Percentiles rank a stretch among this genome's conserved stretches.
Conservation (phyloP, 2,329 filamentous ascomycete species). For the Aspergillus ochraceus region DNA sequence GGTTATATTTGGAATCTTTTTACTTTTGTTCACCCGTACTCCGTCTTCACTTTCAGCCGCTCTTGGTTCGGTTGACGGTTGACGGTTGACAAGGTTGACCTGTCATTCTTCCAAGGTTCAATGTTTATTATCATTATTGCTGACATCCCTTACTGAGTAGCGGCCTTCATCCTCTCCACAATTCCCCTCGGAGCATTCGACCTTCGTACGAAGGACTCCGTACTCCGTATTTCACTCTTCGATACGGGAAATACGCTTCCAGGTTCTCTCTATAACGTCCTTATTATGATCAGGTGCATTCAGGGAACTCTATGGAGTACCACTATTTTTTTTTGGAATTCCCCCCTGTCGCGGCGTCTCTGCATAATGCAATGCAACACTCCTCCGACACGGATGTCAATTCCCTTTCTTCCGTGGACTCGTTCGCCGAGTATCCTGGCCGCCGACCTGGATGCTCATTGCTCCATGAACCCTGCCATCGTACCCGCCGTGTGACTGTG, state of each 20-base stretch:
- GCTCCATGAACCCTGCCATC: background rate
- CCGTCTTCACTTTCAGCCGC: background rate
- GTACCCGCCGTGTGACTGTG: slow-evolving; percentile 1
- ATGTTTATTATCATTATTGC: background rate
- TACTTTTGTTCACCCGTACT: too few species aligned
- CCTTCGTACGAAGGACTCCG: too few species aligned
- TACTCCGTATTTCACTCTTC: too few species aligned
- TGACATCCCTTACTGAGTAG: background rate
- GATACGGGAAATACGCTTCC: too few species aligned
- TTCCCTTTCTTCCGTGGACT: background rate
- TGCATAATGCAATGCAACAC: slow-evolving; percentile 10
- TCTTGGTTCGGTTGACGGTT: background rate
- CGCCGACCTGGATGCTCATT: background rate
- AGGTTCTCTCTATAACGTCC: background rate
- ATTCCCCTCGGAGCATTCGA: background rate
- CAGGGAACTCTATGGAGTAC: background rate
- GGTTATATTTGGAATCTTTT: background rate
- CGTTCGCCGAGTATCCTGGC: background rate
- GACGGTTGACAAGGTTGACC: slow-evolving; percentile 4
- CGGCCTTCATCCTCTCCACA: background rate
- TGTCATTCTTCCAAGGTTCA: slow-evolving; percentile 8
- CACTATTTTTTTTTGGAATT: background rate
- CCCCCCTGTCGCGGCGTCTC: background rate
- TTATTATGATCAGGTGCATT: background rate
- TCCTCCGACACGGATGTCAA: background rate